Evolutionary conservation across 176 grass and related monocot genomes (phyloP), one percentile per base, ranked within the genome.

Genomic region (Bromus sterilis): DNA sequence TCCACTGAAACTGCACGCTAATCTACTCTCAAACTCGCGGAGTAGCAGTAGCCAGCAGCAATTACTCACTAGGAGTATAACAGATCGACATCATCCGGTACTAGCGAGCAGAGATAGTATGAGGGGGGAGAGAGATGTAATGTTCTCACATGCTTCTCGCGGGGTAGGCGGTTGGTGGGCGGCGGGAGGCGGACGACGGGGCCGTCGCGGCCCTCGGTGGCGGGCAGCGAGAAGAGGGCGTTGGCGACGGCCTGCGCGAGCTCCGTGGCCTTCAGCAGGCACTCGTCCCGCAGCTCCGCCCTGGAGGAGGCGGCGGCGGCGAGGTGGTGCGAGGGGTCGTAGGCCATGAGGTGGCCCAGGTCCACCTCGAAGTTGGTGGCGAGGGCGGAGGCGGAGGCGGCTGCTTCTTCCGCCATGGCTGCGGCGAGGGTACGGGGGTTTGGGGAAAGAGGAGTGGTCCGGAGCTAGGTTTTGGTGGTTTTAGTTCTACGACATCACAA

Each of bases 61-160:
- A 29, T 5, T 6, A 46, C 31, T 28, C 13, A 35, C 31, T 18
- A 65, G 5, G n/a, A n/a, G n/a, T n/a, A n/a, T n/a, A n/a, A n/a
- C 20, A 25, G 25, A 77, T 62, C 40, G 41, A 40, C 73, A 36
- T 6, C 3, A 64, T 24, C 5, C 4, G 31, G 61, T 23, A 44
- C 35, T 20, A 28, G 13, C 23, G 42, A 80, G 40, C 1, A 36
- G n/a, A 34, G 28, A 11, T 0, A 11, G 4, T 21, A 44, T 5
- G 32, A 36, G 9, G 32, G 20, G 37, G 16, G 6, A 64, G 63
- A 36, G 20, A 0, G 9, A 1, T n/a, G 26, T 4, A 3, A 0
- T 28, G 16, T 36, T 31, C 73, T 84, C 77, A 98, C 92, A 87
- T 94, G 95, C 83, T 98, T 95, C 78, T 94, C 95, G 20, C 92